Base-by-base conservation (phyloP, 306 rosid species). In the Phaseolus lunatus region DNA sequence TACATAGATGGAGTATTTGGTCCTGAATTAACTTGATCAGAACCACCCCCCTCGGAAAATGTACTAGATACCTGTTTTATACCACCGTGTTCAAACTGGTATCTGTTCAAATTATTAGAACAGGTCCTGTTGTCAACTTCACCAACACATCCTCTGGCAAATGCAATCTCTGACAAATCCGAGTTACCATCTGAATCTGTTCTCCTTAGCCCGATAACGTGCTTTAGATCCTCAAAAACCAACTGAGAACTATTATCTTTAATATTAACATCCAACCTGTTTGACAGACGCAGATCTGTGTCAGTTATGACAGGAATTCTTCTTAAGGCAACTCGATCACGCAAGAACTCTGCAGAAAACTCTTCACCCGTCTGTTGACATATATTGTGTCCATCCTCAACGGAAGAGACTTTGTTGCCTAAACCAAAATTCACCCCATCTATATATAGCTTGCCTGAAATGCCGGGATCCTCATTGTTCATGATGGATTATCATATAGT, bases 281-380 rank as follows among this genome's bases (percentile, higher is more conserved):
- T 87, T 54, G 86, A 83, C 73, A 77, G 84, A 11, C 4, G 75
- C 27, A 84, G 90, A 77, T 85, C 89, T 54, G 16, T 78, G 48
- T 88, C 89, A 24, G 79, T 66, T 62, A 68, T 58, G 67, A 78
- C 72, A 3, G 89, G 85, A 27, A 89, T 48, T 81, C 93, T 85
- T 79, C 96, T 85, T 57, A 79, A 57, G 56, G 84, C 85, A 69
- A 77, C 78, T 67, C 91, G 93, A 43, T 92, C 99, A 20, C 89
- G 89, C 70, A 88, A 59, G 84, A 96, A 96, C 58, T 92, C 89
- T 0, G 90, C 48, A 16, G 99, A 87, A 82, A 96, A 96, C 83
- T 91, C 99, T 87, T 92, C 98, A 23, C 98, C 99, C 0, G 99
- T 96, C 83, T 88, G 96, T 50, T 48, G 3, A 85, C 91, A 92